Conservation (phyloP, 2,329 filamentous ascomycete species). For the Epicoccum nigrum region DNA sequence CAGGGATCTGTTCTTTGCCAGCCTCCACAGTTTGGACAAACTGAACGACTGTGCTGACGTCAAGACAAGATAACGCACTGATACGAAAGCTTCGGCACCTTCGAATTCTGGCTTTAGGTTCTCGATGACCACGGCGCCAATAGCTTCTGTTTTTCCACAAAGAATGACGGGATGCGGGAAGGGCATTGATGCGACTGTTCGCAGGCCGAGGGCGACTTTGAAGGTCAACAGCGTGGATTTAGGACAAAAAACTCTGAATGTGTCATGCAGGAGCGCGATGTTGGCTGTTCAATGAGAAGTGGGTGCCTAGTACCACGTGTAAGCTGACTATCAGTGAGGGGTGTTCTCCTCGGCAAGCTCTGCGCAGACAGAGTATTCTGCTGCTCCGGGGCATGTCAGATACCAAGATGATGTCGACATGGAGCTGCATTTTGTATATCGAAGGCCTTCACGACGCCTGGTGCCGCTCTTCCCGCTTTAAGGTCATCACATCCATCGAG, state of each 20-base stretch:
- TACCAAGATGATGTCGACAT: not conserved
- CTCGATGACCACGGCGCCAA: constrained; percentile 10
- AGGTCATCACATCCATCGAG: too few species aligned
- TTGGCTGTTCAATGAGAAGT: not conserved
- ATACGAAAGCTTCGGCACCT: not conserved
- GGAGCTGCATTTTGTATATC: too few species aligned
- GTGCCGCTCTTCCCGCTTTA: too few species aligned
- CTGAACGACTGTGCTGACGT: constrained; percentile 2
- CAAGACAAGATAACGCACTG: too few species aligned
- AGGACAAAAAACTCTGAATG: not conserved
- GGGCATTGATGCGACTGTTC: not conserved
- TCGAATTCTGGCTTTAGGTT: constrained; percentile 14
- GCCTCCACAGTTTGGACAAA: constrained; percentile 7
- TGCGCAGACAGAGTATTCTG: too few species aligned
- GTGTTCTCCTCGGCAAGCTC: too few species aligned
- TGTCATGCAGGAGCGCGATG: not conserved
- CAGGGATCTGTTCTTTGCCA: constrained; percentile 13
- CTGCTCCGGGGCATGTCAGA: too few species aligned
- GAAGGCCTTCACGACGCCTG: too few species aligned
- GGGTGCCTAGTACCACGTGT: not conserved
- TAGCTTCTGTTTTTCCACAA: constrained; percentile 15
- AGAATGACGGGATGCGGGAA: constrained; percentile 9
- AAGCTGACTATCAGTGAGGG: too few species aligned
- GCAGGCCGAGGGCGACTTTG: not conserved
- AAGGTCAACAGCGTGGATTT: not conserved